Evolutionary conservation across 2,329 filamentous ascomycete genomes (phyloP).

Genomic region (Dryadomyces quercus-mongolicae): DNA sequence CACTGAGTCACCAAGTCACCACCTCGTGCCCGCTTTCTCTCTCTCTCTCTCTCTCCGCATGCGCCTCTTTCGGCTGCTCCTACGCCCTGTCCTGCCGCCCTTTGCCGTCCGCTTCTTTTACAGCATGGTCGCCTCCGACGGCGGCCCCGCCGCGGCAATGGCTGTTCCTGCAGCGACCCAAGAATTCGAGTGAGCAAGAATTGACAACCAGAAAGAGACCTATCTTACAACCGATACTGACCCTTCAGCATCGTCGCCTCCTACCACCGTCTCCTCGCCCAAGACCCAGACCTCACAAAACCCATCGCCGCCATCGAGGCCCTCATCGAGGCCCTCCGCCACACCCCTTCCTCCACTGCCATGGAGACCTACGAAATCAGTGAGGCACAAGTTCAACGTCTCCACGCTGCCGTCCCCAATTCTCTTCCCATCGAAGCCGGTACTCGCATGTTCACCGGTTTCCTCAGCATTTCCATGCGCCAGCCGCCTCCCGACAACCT

Average conservation of each 20-base stretch:
- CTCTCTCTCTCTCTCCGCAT: too few species aligned
- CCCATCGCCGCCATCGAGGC: constrained; percentile 58
- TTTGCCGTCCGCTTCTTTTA: not conserved
- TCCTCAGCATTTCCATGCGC: constrained; percentile 66
- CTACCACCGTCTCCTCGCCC: constrained; percentile 40
- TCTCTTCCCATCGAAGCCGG: constrained; percentile 86
- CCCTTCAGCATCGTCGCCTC: constrained; percentile 38
- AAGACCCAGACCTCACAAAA: constrained; percentile 81
- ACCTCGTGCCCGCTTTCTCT: too few species aligned
- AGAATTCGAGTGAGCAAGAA: constrained; percentile 25
- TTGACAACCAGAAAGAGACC: too few species aligned
- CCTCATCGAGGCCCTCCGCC: constrained; percentile 71
- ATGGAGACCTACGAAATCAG: constrained; percentile 88
- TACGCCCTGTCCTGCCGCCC: constrained; percentile 1
- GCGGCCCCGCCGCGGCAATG: not conserved
- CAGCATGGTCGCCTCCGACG: not conserved
- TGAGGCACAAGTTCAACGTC: constrained; percentile 59
- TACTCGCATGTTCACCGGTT: constrained; percentile 90
- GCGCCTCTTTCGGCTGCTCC: not conserved
- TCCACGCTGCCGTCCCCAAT: constrained; percentile 73
- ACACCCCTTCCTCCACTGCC: constrained; percentile 71
- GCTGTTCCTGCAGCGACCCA: not conserved
- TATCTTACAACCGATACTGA: too few species aligned
- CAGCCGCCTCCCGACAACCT: constrained; percentile 23
- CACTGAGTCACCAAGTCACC: not conserved